Percentiles rank a stretch among this genome's conserved stretches.
These are phyloP conservation scores for Amanita rimosa DNA, from an alignment of 768 basidiomycete species.

Conservation along the genomic window DNA sequence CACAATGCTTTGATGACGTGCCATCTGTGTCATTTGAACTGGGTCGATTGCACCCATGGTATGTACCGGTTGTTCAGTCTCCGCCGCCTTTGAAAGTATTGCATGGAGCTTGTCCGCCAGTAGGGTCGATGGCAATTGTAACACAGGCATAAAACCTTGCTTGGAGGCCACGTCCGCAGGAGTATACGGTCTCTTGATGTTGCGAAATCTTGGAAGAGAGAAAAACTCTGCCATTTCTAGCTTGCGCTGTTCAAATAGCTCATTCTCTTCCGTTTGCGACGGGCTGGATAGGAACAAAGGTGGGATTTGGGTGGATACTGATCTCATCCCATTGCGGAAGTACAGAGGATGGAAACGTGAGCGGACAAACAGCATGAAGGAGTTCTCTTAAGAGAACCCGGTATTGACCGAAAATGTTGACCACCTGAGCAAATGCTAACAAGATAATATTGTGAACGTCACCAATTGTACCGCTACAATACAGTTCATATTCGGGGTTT, in stretches of 20 bases:
- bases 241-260: constrained; percentile 50
- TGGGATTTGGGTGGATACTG: constrained; percentile 27
- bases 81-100: constrained; percentile 50
- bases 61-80: constrained; percentile 60
- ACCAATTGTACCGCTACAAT: constrained; percentile 7
- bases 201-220: constrained; percentile 57
- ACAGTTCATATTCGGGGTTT: constrained; percentile 13
- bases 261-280: constrained; percentile 42
- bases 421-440: not conserved
- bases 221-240: constrained; percentile 65
- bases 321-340: constrained; percentile 9
- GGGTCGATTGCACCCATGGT: constrained; percentile 94
- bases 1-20: constrained; percentile 70
- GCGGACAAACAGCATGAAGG: not conserved
- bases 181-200: constrained; percentile 70
- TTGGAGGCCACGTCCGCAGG: constrained; percentile 75
- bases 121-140: constrained; percentile 66
- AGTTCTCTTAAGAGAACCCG: not conserved
- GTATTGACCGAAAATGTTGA: not conserved
- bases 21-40: constrained; percentile 93
- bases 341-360: not conserved
- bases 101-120: constrained; percentile 80
- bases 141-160: constrained; percentile 76
- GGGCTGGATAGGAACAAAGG: constrained; percentile 49
- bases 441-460: not conserved